Evolutionary conservation across 2,329 filamentous ascomycete genomes (phyloP).

Genomic region (Plectosphaerella sp.): DNA sequence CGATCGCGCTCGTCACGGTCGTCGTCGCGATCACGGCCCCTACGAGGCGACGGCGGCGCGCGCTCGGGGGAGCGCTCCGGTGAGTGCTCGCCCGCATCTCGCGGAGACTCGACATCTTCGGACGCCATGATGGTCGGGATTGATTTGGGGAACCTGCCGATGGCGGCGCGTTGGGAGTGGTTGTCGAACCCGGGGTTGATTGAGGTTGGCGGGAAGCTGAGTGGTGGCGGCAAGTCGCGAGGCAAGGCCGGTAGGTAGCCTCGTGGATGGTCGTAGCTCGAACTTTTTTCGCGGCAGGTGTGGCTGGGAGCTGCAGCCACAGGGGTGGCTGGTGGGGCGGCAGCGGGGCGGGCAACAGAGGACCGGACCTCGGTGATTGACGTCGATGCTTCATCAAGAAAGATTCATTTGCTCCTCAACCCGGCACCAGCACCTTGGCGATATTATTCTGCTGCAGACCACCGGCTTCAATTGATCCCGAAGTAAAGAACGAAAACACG

Average conservation of each 20-base stretch:
- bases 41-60: slow-evolving; percentile 22
- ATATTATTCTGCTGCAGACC: too few species aligned
- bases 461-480: too few species aligned
- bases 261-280: background rate
- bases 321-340: background rate
- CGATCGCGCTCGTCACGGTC: slow-evolving; percentile 18
- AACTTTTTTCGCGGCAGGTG: background rate
- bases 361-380: too few species aligned
- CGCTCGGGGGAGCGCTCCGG: slow-evolving; percentile 20
- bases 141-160: too few species aligned
- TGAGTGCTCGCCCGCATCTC: slow-evolving; percentile 21
- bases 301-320: background rate
- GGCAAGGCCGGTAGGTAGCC: slow-evolving; percentile 1
- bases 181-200: background rate
- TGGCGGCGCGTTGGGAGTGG: background rate
- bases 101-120: slow-evolving; percentile 35
- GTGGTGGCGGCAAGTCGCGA: background rate
- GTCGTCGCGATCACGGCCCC: slow-evolving; percentile 6
- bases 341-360: too few species aligned
- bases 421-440: too few species aligned
- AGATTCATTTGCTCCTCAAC: too few species aligned
- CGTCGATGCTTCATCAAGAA: too few species aligned
- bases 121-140: slow-evolving; percentile 34
- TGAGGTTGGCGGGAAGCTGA: slow-evolving; percentile 9
- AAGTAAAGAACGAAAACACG: too few species aligned